Percentiles rank a stretch among this genome's conserved stretches.
Evolutionary conservation across 345 rosid species (phyloP).

Genomic region (Moringa oleifera): DNA sequence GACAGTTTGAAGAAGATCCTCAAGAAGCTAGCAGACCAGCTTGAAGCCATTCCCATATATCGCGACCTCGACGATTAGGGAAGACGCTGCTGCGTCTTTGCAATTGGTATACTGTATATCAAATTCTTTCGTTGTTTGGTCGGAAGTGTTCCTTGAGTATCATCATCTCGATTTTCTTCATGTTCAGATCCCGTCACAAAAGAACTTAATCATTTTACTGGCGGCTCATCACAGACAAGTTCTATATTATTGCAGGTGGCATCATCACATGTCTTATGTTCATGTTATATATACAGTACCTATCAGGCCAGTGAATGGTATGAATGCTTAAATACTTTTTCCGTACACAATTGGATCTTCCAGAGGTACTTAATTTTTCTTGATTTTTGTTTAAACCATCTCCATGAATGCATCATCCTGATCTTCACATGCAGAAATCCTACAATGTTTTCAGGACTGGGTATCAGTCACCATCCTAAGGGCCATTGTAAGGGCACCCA

Average conservation of each 20-base stretch:
- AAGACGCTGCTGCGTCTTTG: background rate
- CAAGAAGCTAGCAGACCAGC: conserved; percentile 50
- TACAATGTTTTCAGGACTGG: too few relatives aligned
- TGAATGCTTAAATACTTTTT: background rate
- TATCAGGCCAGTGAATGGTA: background rate
- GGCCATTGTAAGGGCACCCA: too few relatives aligned
- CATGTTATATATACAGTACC: background rate
- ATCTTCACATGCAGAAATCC: too few relatives aligned
- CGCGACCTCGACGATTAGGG: conserved; percentile 35
- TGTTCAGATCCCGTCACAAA: too few relatives aligned
- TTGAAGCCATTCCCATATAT: conserved; percentile 47
- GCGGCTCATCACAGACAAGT: too few relatives aligned
- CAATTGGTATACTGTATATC: background rate
- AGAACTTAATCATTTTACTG: too few relatives aligned
- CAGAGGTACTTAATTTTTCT: too few relatives aligned
- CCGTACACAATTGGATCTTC: too few relatives aligned
- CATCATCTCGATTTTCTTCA: background rate
- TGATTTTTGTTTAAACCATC: too few relatives aligned
- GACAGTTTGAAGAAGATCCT: conserved; percentile 48
- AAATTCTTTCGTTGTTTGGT: background rate
- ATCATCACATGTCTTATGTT: background rate
- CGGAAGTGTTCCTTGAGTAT: background rate
- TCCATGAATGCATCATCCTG: too few relatives aligned
- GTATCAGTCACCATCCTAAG: too few relatives aligned
- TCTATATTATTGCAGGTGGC: background rate